These are phyloP conservation scores for Coemansia asiatica DNA, from an alignment of 192 early-diverging fungal genomes.

Conservation along the genomic window DNA sequence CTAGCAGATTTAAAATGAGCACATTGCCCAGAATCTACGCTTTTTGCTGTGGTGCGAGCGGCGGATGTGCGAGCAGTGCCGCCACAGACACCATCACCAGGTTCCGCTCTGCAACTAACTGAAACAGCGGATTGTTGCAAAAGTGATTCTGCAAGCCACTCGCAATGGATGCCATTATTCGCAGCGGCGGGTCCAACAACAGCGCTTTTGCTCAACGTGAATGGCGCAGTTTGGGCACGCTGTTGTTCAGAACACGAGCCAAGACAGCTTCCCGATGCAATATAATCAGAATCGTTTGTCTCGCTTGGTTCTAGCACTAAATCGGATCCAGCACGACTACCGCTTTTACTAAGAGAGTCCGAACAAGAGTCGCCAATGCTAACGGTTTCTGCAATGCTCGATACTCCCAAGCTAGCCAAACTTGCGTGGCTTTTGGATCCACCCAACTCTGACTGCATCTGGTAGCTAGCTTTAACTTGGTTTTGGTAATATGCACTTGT, in stretches of 20 bases:
- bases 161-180: not conserved
- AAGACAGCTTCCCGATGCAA: not conserved
- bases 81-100: not conserved
- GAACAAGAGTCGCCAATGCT: not conserved
- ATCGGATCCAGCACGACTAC: not conserved
- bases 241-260: not conserved
- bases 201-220: not conserved
- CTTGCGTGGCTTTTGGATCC: not conserved
- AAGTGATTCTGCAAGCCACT: conserved; percentile 1
- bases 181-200: not conserved
- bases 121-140: not conserved
- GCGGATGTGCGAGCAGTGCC: not conserved
- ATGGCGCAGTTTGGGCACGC: conserved; percentile 9
- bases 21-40: not conserved
- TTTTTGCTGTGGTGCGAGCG: not conserved
- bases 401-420: not conserved
- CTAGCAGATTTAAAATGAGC: not conserved
- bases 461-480: too few relatives aligned
- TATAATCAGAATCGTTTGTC: not conserved
- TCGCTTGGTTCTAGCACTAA: not conserved
- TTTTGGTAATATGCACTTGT: too few relatives aligned
- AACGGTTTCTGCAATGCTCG: not conserved
- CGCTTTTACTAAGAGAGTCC: not conserved
- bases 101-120: not conserved
- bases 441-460: too few relatives aligned